phyloP scores from a whole-genome alignment of 179 eudicot species.

The Heliamphora pulchella region DNA sequence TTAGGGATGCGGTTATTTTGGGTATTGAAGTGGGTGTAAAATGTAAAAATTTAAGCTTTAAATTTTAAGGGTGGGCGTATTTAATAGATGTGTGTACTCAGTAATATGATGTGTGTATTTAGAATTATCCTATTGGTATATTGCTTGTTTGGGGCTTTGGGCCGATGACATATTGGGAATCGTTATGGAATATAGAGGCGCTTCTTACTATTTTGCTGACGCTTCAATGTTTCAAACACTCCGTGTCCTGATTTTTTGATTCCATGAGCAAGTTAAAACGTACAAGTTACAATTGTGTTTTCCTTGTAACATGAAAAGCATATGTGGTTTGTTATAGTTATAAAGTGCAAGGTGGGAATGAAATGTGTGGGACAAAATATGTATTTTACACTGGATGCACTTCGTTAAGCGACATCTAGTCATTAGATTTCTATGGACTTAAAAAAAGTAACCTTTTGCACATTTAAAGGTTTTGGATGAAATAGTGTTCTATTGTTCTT shows the following conservation, averaged over 20 bases:
- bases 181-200: neutral
- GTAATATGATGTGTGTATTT: too few species aligned
- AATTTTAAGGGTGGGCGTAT: too few species aligned
- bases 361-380: neutral
- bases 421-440: conserved; percentile 1
- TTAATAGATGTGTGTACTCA: too few species aligned
- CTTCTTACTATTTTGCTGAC: neutral
- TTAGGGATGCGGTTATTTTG: too few species aligned
- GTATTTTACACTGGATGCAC: neutral
- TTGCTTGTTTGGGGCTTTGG: neutral
- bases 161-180: neutral
- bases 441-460: neutral
- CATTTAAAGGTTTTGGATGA: neutral
- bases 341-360: neutral
- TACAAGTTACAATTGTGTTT: neutral
- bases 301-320: neutral
- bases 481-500: neutral
- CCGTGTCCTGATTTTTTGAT: too few species aligned
- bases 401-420: neutral
- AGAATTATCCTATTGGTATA: too few species aligned
- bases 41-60: too few species aligned
- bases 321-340: neutral
- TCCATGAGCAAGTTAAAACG: neutral
- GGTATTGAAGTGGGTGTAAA: too few species aligned
- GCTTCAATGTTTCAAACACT: too few species aligned